Conservation (phyloP, 2,329 filamentous ascomycete genomes). For the Aspergillus sp. region DNA sequence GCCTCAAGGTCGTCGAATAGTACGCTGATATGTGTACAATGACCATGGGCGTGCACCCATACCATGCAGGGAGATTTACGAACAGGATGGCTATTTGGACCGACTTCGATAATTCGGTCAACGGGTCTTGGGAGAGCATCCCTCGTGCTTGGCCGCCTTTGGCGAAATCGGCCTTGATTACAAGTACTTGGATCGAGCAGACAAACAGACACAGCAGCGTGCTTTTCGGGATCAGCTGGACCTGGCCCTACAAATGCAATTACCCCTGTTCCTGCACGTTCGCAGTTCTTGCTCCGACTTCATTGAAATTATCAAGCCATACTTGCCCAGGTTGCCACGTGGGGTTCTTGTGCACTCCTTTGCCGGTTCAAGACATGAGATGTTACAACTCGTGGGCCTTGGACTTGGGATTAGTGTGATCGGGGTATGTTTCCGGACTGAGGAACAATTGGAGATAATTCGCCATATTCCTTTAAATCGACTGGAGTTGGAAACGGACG, state of each 20-base stretch:
- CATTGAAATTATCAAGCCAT: constrained; percentile 35
- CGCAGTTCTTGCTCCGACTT: constrained; percentile 41
- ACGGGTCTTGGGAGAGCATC: constrained; percentile 14
- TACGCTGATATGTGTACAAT: constrained; percentile 34
- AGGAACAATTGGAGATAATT: constrained; percentile 39
- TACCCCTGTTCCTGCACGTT: constrained; percentile 32
- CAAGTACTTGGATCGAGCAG: constrained; percentile 39
- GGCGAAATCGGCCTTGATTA: constrained; percentile 49
- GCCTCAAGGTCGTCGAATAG: constrained; percentile 30
- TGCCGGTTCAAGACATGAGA: constrained; percentile 59
- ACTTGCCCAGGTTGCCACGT: constrained; percentile 30
- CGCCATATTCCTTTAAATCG: constrained; percentile 33
- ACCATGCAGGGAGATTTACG: constrained; percentile 43
- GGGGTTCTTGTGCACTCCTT: constrained; percentile 79
- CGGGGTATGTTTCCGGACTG: constrained; percentile 41
- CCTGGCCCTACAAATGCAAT: constrained; percentile 26
- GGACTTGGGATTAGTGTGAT: constrained; percentile 46
- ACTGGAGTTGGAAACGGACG: constrained; percentile 45
- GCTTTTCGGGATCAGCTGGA: constrained; percentile 40
- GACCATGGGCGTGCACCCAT: constrained; percentile 47
- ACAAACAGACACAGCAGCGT: constrained; percentile 35
- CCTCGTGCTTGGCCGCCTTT: constrained; percentile 38
- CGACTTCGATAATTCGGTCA: constrained; percentile 12
- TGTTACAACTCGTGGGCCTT: constrained; percentile 31
- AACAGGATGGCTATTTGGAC: constrained; percentile 2